Evolutionary conservation across 2,329 filamentous ascomycete genomes (phyloP).

Genomic region (Pseudogymnoascus sp.): DNA sequence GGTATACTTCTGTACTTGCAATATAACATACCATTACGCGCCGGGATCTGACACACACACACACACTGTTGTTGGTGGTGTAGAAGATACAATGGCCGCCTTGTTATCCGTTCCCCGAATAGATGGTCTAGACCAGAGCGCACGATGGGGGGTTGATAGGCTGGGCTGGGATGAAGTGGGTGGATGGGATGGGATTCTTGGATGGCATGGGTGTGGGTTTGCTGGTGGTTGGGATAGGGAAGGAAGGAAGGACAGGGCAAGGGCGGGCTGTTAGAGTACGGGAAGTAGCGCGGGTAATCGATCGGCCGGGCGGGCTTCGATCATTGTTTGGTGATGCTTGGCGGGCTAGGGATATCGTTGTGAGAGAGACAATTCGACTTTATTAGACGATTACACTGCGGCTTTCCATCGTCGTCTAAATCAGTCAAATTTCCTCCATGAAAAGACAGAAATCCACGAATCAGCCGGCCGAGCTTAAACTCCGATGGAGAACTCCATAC

Average conservation of each 20-base stretch:
- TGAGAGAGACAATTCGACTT: too few species aligned
- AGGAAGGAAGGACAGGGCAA: background rate
- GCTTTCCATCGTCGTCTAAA: too few species aligned
- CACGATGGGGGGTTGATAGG: background rate
- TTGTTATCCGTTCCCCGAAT: background rate
- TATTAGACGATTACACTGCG: too few species aligned
- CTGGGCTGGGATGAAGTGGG: background rate
- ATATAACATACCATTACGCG: background rate
- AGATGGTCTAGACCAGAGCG: background rate
- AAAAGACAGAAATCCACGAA: too few species aligned
- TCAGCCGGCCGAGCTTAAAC: background rate
- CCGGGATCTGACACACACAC: background rate
- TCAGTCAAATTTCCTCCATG: too few species aligned
- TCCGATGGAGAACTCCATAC: background rate
- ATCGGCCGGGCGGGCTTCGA: background rate
- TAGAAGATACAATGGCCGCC: background rate
- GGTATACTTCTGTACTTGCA: background rate
- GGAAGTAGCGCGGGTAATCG: constrained; percentile 2
- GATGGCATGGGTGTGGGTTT: constrained; percentile 15
- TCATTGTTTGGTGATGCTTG: background rate
- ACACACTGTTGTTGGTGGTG: background rate
- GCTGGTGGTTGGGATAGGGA: constrained; percentile 7
- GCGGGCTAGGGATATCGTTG: background rate
- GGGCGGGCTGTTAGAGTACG: constrained; percentile 5
- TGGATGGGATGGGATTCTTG: background rate